Conservation (phyloP, 2,329 filamentous ascomycete species). For the Colletotrichum paranaense region DNA sequence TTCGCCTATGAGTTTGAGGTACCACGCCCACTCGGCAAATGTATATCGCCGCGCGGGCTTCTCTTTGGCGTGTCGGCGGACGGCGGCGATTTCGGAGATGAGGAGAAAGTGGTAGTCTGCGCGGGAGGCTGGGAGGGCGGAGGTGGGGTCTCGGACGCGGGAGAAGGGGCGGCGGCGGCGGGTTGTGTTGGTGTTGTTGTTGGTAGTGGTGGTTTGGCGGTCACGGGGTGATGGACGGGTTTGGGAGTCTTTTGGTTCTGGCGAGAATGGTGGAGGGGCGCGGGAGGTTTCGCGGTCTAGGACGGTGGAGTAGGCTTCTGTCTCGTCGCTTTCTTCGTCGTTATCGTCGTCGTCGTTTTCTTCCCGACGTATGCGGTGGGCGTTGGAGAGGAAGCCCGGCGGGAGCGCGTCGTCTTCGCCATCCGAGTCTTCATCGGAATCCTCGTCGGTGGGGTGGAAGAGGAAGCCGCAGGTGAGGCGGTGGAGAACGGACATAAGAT, state of each 20-base stretch:
- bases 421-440: conserved; percentile 32
- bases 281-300: neutral
- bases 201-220: neutral
- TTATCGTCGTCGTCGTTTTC: conserved; percentile 40
- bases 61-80: conserved; percentile 71
- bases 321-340: conserved; percentile 38
- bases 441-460: conserved; percentile 2
- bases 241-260: conserved; percentile 6
- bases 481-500: conserved; percentile 53
- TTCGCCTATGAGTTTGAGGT: conserved; percentile 80
- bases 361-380: conserved; percentile 37
- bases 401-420: conserved; percentile 49
- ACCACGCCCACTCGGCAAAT: conserved; percentile 90
- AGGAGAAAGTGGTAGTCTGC: conserved; percentile 73
- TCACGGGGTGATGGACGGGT: neutral
- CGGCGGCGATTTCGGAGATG: conserved; percentile 75
- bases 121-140: conserved; percentile 42
- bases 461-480: conserved; percentile 22
- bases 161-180: conserved; percentile 47
- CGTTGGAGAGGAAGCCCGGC: conserved; percentile 54
- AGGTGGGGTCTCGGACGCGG: conserved; percentile 51
- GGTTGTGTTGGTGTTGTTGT: neutral
- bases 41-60: conserved; percentile 73
- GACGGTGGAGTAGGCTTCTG: conserved; percentile 5
- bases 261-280: neutral